Conservation (phyloP, 441 rosid species). For the Rhodomyrtus psidioides region DNA sequence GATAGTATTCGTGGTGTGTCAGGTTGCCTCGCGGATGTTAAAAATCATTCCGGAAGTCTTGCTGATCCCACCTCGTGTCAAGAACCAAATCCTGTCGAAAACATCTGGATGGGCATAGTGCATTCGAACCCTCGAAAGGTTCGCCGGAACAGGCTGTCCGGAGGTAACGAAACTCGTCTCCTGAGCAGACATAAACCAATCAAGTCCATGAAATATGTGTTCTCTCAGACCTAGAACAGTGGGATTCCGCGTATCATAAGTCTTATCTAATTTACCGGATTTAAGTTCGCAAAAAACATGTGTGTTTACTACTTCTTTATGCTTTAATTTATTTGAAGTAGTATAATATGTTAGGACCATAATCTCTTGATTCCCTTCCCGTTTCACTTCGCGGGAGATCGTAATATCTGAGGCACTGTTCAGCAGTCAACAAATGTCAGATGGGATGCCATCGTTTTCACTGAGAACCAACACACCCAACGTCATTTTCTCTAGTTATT, state of each 20-base stretch:
- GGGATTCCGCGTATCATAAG: background rate
- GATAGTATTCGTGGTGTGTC: too few relatives aligned
- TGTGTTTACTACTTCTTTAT: background rate
- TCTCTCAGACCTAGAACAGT: background rate
- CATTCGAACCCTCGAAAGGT: background rate
- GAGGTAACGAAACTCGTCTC: background rate
- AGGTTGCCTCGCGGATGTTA: background rate
- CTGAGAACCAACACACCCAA: background rate
- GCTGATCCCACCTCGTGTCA: background rate
- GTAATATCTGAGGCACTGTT: background rate
- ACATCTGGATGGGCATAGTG: background rate
- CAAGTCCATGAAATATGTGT: background rate
- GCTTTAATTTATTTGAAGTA: background rate
- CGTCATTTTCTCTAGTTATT: background rate
- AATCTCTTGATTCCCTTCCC: background rate
- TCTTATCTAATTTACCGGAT: too few relatives aligned
- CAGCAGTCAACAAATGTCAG: background rate
- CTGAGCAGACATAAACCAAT: background rate
- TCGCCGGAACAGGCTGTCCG: background rate
- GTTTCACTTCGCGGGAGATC: background rate
- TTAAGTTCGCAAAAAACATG: background rate
- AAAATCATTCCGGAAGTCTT: background rate
- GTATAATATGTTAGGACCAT: rapidly evolving
- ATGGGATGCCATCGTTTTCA: background rate
- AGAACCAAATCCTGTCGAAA: background rate